A percentile compares a stretch with the other conserved stretches of the same genome.
phyloP scores from a whole-genome alignment of 352 stramenopile genomes.

The Globisporangium canariense region DNA sequence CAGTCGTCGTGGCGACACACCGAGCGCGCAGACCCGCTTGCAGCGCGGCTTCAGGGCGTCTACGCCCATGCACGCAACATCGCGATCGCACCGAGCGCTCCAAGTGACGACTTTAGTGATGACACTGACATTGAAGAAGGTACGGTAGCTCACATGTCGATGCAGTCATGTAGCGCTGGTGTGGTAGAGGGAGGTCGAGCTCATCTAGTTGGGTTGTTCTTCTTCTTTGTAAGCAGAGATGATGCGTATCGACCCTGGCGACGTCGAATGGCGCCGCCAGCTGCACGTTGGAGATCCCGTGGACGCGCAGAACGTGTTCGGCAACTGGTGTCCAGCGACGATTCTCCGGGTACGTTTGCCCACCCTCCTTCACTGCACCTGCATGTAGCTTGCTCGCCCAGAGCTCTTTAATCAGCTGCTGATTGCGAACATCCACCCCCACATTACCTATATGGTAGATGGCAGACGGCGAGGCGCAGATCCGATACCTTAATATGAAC shows the following conservation, averaged over 20 bases:
- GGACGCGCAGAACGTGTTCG: constrained; percentile 80
- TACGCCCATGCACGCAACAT: constrained; percentile 3
- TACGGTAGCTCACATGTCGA: constrained; percentile 10
- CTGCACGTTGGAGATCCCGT: constrained; percentile 59
- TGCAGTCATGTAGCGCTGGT: neutral
- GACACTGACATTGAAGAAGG: constrained; percentile 82
- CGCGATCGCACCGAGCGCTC: neutral
- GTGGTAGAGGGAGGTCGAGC: neutral
- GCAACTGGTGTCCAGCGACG: constrained; percentile 78
- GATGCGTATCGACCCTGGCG: constrained; percentile 71
- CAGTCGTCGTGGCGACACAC: neutral
- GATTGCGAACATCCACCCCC: neutral
- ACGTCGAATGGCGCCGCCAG: constrained; percentile 69
- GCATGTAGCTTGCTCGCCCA: neutral
- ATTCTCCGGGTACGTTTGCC: constrained; percentile 32
- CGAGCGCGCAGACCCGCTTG: constrained; percentile 4
- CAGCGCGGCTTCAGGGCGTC: neutral
- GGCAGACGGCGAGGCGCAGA: constrained; percentile 50
- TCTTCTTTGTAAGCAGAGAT: constrained; percentile 46
- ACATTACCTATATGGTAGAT: constrained; percentile 24
- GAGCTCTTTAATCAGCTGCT: neutral
- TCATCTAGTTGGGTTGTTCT: constrained; percentile 9
- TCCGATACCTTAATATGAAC: constrained; percentile 85
- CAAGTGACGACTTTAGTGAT: constrained; percentile 28
- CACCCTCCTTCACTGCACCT: neutral